Evolutionary conservation across 2,329 filamentous ascomycete species (phyloP), one percentile per base, ranked within the genome.

Genomic region (Botrytis aclada): DNA sequence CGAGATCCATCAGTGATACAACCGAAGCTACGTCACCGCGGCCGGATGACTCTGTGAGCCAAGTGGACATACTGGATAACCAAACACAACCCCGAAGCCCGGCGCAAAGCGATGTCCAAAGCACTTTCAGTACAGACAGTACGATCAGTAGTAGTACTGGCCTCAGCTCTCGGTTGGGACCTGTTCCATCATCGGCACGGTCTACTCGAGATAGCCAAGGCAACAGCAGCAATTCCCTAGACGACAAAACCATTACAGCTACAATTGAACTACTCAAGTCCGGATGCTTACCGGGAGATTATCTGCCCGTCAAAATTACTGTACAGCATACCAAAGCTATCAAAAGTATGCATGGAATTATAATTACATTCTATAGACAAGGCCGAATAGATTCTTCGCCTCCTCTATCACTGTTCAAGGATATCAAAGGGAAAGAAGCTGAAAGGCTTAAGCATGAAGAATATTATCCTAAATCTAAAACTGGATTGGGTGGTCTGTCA

Each of bases 331-430:
- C 92, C 74, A 97, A 97, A 81, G 88, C 90, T 73, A 89, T 98
- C 79, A 94, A 95, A 83, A 98, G 94, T 80, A 87, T 97, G 83
- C 93, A 95, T 77, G 95, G 96, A 12, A 92, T 98, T 65, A 96
- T 98, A 74, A 89, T 97, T 63, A 98, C 96, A 2, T 85, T 99
- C 14, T 98, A 97, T 81, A 90, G 96, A 62, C 93, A 97, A 81
- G 94, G 94, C 37, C 90, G 94, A 74, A 95, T 98, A 63, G 95
- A 99, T 80, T 92, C 94, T 79, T 84, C 88, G 10, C 89, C 89
- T 7, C 84, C 86, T 8, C 79, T 84, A 20, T 84, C 84, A 9
- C 80, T 87, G 12, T 88, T 89, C 74, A 82, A 83, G 45, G 77
- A 81, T 65, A 82, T 83, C 25, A 84, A 89, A 60, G 88, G 88